Base-by-base conservation (phyloP, 192 early-diverging fungal genomes). In the Glomus cerebriforme region DNA sequence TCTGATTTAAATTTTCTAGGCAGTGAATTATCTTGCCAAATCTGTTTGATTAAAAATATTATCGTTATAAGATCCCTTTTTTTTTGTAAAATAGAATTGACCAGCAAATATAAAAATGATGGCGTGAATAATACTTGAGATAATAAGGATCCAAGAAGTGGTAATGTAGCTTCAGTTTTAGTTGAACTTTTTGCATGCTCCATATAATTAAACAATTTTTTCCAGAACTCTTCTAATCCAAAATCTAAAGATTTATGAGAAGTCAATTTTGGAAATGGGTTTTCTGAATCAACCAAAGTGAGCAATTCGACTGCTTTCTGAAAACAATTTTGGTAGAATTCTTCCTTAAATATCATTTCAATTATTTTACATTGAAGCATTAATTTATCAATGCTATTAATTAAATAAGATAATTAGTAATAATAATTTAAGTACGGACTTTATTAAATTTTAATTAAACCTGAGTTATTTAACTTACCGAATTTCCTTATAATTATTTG, bases 341-440 rank as follows among this genome's bases (percentile, higher is more conserved):
- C 73, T 32, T 26, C 73, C 13, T 39, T 13, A 60, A n/a, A 75
- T 62, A 75, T 75, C 59, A 75, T 75, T n/a, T 24, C 26, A 75
- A 75, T 35, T 26, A 75, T 17, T 39, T 75, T 62, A 13, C 5
- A 26, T 75, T 75, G 73, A 62, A 75, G 22, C 13, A 45, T n/a
- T 72, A 24, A 8, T 43, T 19, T 49, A 1, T 37, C 19, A 39
- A 32, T 47, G 19, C 45, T 49, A 24, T 49, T 6, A 64, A 65
- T 24, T 27, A 65, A 65, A 3, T 34, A 24, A 37, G 1, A 70
- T 32, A 69, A 43, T 5, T 9, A 43, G 7, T 43, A 9, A 54
- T 22, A 22, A 54, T 54, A 22, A 22, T 49, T 54, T 54, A 54
- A 17, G 4, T 0, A 54, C n/a, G n/a, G n/a, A n/a, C n/a, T n/a